Conservation (phyloP, 2,329 filamentous ascomycete species). For the Calycina marina region DNA sequence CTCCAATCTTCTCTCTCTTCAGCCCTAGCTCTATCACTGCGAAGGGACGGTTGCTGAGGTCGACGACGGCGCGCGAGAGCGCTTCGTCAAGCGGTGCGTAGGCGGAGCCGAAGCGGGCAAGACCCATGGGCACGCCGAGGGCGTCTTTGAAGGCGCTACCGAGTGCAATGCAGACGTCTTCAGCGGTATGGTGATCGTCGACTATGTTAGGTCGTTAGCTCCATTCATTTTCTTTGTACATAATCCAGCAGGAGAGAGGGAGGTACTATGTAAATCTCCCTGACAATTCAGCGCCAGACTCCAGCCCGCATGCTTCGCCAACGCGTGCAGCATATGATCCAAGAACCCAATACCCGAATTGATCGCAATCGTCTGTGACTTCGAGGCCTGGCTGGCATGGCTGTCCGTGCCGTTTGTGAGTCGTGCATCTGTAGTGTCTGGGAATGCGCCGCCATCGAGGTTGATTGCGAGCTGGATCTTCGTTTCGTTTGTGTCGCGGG, state of each 20-base stretch:
- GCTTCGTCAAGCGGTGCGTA: conserved; percentile 94
- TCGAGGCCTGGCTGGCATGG: conserved; percentile 75
- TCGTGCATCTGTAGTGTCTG: conserved; percentile 44
- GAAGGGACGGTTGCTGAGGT: conserved; percentile 85
- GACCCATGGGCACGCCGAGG: conserved; percentile 62
- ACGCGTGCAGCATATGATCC: conserved; percentile 95
- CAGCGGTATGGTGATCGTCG: conserved; percentile 96
- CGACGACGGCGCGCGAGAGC: conserved; percentile 82
- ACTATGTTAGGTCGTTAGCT: conserved; percentile 36
- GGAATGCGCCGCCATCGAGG: conserved; percentile 75
- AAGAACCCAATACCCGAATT: conserved; percentile 94
- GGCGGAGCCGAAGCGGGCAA: conserved; percentile 81
- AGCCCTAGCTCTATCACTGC: conserved; percentile 72
- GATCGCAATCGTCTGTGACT: conserved; percentile 73
- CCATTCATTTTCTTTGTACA: background rate
- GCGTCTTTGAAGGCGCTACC: conserved; percentile 73
- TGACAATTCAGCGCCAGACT: conserved; percentile 69
- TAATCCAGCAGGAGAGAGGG: background rate
- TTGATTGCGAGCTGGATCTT: conserved; percentile 89
- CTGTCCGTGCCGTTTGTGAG: conserved; percentile 36
- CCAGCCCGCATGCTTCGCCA: conserved; percentile 94
- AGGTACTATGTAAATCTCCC: conserved; percentile 81
- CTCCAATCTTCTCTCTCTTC: conserved; percentile 82
- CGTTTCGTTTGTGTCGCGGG: conserved; percentile 93
- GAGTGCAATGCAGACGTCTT: conserved; percentile 87